Evolutionary conservation across 768 basidiomycete species (phyloP), one percentile per base, ranked within the genome.

Genomic region (Exsudoporus frostii): DNA sequence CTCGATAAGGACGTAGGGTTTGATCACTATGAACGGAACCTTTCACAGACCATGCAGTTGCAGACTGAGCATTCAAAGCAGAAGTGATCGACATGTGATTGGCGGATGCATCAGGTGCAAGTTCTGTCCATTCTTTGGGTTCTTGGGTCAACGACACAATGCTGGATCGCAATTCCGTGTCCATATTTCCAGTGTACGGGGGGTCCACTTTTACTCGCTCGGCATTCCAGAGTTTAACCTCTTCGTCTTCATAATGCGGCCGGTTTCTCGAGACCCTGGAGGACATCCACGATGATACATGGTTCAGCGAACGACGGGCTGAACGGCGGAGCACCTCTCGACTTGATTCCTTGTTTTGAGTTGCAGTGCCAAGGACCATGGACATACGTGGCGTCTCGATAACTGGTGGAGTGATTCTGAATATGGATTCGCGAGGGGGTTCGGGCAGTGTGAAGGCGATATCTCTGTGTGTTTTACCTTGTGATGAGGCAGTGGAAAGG

Each of bases 271-370:
- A 65, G 7, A 63, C 37, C 47, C 59, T 65, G 11, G 60, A 54
- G n/a, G 61, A 56, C 19, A 79, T 51, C 76, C 78, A 79, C 4
- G 75, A 73, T 9, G 76, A 73, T 15, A 74, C 60, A 24, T 60
- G 62, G 34, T 59, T 57, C 45, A 69, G 39, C 29, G 72, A 65
- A 46, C 58, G 41, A 48, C 51, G 58, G 14, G 58, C 34, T 24
- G 59, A 61, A 29, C 51, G 53, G 20, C 42, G 58, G 53, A 64
- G 43, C 2, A 22, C 41, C 36, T 62, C 61, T 22, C 51, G 53
- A 48, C 20, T 58, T 38, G 48, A 43, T 17, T 40, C 48, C 37
- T 33, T 59, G 44, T 48, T 55, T 43, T 34, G 48, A 24, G 24
- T 52, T 22, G 44, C 38, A 13, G 45, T 4, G 2, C 41, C 48